Evolutionary conservation across 768 basidiomycete genomes (phyloP), one percentile per base, ranked within the genome.

Genomic region (Mycena galericulata): DNA sequence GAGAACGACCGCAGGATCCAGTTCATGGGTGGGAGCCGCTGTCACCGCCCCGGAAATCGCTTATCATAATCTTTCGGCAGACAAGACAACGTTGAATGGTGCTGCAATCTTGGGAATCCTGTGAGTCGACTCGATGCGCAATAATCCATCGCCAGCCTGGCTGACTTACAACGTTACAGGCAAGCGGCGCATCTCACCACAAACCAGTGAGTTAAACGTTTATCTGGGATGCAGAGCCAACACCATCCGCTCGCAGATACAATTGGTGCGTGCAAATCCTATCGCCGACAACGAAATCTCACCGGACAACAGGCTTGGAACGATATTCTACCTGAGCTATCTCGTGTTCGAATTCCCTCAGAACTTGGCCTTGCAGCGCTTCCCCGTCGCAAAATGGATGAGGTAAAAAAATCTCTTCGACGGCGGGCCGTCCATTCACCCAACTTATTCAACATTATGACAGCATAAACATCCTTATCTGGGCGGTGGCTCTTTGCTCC

Each of bases 371-470:
- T 80, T 93, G 7, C 92, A 93, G 70, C 84, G 86, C 20, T 92
- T 92, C 72, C 91, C 91, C 0, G 91, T 93, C 10, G 92, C 89
- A 12, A 91, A 87, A 84, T 93, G 92, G 92, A 91, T 93, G 89
- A 92, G 91, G 91, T 86, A 68, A 29, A 3, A 10, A 3, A 7
- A 3, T 18, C 20, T 11, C 29, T 2, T 50, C 8, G 4, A 4
- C 12, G 26, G 3, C 12, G 5, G 29, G 29, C 9, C 17, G 18
- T n/a, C 80, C 8, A 4, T 56, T 45, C 54, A 5, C 40, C 54
- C 22, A 24, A 6, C 20, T 45, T 36, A 3, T 24, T 49, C 7
- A 46, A 32, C 14, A 22, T 26, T 2, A 5, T 22, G 51, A 7
- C 38, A 92, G 90, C 67, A 55, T 89, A 27, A 92, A 93, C 74